Evolutionary conservation across 2,329 filamentous ascomycete genomes (phyloP).

Genomic region (Fusarium penzigii): DNA sequence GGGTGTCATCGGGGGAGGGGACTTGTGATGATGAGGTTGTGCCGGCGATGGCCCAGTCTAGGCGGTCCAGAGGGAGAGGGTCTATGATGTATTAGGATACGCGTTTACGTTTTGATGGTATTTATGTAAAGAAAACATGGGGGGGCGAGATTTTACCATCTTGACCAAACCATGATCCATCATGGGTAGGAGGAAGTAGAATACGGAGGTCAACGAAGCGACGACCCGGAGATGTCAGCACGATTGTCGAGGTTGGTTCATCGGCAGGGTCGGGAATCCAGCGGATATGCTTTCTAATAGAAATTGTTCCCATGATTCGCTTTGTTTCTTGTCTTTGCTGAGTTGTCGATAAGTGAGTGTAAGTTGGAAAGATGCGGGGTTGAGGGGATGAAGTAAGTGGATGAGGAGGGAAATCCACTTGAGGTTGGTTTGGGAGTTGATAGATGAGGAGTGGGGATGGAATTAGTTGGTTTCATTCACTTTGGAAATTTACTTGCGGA

Average conservation of each 20-base stretch:
- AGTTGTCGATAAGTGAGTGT: not conserved
- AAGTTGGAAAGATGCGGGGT: not conserved
- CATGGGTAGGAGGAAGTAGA: conserved; percentile 32
- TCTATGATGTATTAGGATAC: conserved; percentile 9
- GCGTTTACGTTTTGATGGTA: too few species aligned
- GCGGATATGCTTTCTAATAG: conserved; percentile 58
- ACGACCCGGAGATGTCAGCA: conserved; percentile 59
- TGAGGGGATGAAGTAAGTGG: too few species aligned
- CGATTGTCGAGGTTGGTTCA: conserved; percentile 65
- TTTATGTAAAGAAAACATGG: too few species aligned
- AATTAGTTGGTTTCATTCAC: too few species aligned
- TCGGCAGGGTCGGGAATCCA: conserved; percentile 53
- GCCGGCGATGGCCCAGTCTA: conserved; percentile 70
- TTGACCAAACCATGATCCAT: conserved; percentile 17
- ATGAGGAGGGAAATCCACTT: too few species aligned
- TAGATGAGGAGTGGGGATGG: too few species aligned
- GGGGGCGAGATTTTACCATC: conserved; percentile 9
- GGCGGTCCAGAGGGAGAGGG: conserved; percentile 29
- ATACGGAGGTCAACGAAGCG: conserved; percentile 66
- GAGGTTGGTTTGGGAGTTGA: too few species aligned
- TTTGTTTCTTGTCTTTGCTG: not conserved
- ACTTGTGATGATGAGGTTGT: conserved; percentile 42
- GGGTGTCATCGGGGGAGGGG: conserved; percentile 27
- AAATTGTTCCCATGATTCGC: conserved; percentile 49
- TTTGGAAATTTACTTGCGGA: too few species aligned